These are phyloP conservation scores for Oidiodendron maius DNA, from an alignment of 495 filamentous ascomycete genomes.

Conservation along the genomic window DNA sequence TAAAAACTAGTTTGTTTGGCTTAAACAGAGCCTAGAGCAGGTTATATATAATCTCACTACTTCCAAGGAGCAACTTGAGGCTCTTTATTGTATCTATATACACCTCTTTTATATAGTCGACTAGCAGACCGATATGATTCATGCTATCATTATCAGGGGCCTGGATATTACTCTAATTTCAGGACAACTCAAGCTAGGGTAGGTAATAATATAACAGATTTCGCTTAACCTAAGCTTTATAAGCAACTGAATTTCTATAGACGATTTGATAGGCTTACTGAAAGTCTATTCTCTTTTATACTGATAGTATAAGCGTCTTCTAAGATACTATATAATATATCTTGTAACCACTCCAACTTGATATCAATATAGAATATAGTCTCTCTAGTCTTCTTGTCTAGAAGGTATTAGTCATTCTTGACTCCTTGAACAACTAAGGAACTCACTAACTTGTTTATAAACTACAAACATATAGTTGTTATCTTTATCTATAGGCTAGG, in stretches of 20 bases:
- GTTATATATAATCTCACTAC: conserved; percentile 38
- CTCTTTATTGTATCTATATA: conserved; percentile 29
- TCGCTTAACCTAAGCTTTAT: conserved; percentile 23
- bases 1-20: conserved; percentile 33
- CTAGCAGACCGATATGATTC: conserved; percentile 32
- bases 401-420: background rate
- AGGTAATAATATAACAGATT: conserved; percentile 31
- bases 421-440: background rate
- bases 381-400: conserved; percentile 11
- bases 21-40: conserved; percentile 41
- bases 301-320: conserved; percentile 10
- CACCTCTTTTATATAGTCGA: conserved; percentile 31
- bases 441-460: conserved; percentile 27
- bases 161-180: background rate
- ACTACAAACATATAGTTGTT: conserved; percentile 82
- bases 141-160: conserved; percentile 1
- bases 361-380: conserved; percentile 11
- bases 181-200: conserved; percentile 23
- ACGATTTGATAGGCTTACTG: conserved; percentile 5
- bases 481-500: conserved; percentile 55
- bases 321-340: conserved; percentile 15
- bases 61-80: conserved; percentile 31
- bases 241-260: background rate
- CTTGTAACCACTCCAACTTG: conserved; percentile 15
- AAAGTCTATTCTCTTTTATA: conserved; percentile 14